These are phyloP conservation scores for Thalassiosira mediterranea DNA, from an alignment of 352 stramenopile species.

Conservation along the genomic window DNA sequence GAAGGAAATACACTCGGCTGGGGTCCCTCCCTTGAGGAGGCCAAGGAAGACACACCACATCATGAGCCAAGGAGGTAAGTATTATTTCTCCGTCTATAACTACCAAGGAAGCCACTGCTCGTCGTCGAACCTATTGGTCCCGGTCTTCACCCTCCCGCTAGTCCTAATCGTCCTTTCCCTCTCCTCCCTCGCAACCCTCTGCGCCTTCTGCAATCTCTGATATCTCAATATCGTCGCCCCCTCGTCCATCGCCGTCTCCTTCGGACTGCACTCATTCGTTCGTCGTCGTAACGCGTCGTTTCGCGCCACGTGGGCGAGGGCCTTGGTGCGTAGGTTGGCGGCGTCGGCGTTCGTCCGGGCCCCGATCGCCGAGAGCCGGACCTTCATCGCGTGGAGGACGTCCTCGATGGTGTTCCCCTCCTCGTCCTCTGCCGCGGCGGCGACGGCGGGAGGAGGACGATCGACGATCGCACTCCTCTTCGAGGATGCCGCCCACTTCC, in stretches of 20 bases:
- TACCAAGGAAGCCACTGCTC: slow-evolving; percentile 25
- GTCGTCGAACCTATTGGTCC: slow-evolving; percentile 36
- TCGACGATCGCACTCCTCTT: slow-evolving; percentile 6
- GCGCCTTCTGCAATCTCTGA: slow-evolving; percentile 52
- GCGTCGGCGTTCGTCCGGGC: slow-evolving; percentile 41
- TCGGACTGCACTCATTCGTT: too few species aligned
- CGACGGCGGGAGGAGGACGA: neutral
- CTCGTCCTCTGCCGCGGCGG: slow-evolving; percentile 14
- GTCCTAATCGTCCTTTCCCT: slow-evolving; percentile 34
- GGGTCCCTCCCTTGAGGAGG: too few species aligned
- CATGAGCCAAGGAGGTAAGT: too few species aligned
- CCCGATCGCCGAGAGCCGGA: slow-evolving; percentile 46
- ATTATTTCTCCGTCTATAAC: too few species aligned
- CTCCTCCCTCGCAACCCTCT: slow-evolving; percentile 56
- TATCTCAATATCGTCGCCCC: slow-evolving; percentile 45
- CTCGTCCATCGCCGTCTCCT: too few species aligned
- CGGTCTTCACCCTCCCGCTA: slow-evolving; percentile 23
- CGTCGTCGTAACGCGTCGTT: slow-evolving; percentile 2
- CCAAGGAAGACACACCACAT: too few species aligned
- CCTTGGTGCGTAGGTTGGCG: slow-evolving; percentile 42
- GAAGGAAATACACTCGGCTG: too few species aligned
- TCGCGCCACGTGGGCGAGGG: slow-evolving; percentile 15
- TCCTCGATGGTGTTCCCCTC: slow-evolving; percentile 31
- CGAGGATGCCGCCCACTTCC: too few species aligned
- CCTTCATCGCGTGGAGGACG: slow-evolving; percentile 59